Base-by-base conservation (phyloP, 495 filamentous ascomycete genomes). In the Paragyromitra xinjiangensis region DNA sequence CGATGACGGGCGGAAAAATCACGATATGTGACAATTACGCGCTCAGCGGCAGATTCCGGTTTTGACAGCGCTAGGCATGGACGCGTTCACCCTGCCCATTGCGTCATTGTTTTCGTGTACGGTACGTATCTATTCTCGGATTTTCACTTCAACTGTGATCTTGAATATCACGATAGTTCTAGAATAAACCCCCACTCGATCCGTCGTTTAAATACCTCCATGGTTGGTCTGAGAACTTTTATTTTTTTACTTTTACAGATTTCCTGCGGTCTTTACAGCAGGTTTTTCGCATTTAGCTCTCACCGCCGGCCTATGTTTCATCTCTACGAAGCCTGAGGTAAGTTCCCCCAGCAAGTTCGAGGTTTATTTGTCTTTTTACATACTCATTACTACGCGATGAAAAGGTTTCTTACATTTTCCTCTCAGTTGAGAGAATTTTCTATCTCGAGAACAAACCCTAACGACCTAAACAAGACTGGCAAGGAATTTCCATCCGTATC, bases 91-190 rank as follows among this genome's bases (percentile, higher is more conserved):
- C 39, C n/a, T 40, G 45, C 9, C 22, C 50, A 51, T 63, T 61
- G 66, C 73, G 66, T 70, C 73, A 71, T 61, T 45, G 24, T 64
- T 75, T 34, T 11, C 56, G 56, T 40, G 61, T 64, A 58, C 58
- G 24, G 34, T 29, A 64, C 48, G 71, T 16, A 50, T 58, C 8
- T 39, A 62, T 29, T 69, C 62, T 29, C 26, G 34, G 69, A 61
- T 14, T 29, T 40, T 24, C 16, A 11, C 8, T 16, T 24, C 44
- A 12, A 56, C 61, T 64, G 59, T 63, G 44, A 56, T 55, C 68
- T 64, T 45, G 37, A 51, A 40, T 16, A 22, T 51, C 48, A 55
- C 29, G 40, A 29, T 72, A 24, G 29, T 44, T 55, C n/a, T 12
- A 22, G 40, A 55, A 40, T 37, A 67, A 50, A 24, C 37, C 40